These are phyloP conservation scores for Globisporangium solare DNA, from an alignment of 352 stramenopile genomes.

Conservation along the genomic window DNA sequence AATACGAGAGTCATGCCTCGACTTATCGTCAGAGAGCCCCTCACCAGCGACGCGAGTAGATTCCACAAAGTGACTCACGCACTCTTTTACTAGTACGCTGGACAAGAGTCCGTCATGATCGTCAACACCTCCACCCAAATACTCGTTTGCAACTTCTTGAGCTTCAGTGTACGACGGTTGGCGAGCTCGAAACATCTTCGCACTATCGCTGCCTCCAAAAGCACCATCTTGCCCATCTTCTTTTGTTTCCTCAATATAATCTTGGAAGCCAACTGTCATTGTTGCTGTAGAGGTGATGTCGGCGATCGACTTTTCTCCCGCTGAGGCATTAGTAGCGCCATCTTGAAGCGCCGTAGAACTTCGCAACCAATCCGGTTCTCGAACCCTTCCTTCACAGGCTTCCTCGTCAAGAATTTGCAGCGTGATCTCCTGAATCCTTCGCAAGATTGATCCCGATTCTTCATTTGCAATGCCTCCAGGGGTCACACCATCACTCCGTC, in stretches of 20 bases:
- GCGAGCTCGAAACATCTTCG: constrained; percentile 16
- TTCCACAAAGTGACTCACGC: constrained; percentile 79
- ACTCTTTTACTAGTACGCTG: constrained; percentile 79
- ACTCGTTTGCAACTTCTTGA: constrained; percentile 50
- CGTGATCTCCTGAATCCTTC: constrained; percentile 45
- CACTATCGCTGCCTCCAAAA: background rate
- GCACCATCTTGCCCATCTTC: constrained; percentile 21
- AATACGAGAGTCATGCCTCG: constrained; percentile 8
- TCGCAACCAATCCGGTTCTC: constrained; percentile 16
- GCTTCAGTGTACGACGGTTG: constrained; percentile 61
- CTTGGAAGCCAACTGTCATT: background rate
- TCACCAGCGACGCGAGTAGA: constrained; percentile 71
- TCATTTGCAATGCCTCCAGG: constrained; percentile 5
- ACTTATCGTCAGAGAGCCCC: constrained; percentile 15
- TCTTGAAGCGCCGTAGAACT: background rate
- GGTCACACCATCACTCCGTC: too few species aligned
- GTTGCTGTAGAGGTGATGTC: background rate
- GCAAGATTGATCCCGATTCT: constrained; percentile 39
- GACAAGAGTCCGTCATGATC: constrained; percentile 62
- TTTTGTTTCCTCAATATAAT: constrained; percentile 28
- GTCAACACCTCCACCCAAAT: constrained; percentile 42
- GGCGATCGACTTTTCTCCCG: background rate
- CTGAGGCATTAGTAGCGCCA: background rate
- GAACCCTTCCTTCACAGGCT: constrained; percentile 27
- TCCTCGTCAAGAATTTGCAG: constrained; percentile 60